Percentiles rank a stretch among this genome's conserved stretches.
Conservation (phyloP, 2,329 filamentous ascomycete genomes). For the Fusarium kyushuense region DNA sequence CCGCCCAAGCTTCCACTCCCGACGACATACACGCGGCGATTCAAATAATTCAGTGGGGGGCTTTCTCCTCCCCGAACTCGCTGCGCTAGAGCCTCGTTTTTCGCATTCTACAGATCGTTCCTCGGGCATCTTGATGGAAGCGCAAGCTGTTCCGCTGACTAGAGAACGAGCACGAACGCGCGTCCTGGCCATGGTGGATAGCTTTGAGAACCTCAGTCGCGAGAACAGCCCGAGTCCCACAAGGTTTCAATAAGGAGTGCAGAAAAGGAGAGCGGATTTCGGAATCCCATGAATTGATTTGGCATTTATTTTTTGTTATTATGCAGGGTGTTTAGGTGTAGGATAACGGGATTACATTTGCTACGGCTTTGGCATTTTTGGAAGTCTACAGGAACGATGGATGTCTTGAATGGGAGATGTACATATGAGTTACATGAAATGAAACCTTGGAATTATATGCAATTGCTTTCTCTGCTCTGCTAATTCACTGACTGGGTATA, state of each 20-base stretch:
- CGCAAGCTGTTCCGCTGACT: slow-evolving; percentile 59
- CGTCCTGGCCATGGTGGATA: slow-evolving; percentile 68
- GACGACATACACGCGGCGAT: slow-evolving; percentile 30
- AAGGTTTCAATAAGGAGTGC: slow-evolving; percentile 14
- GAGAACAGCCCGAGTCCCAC: slow-evolving; percentile 59
- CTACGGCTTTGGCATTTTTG: slow-evolving; percentile 27
- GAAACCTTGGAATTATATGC: slow-evolving; percentile 25
- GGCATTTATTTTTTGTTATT: slow-evolving; percentile 16
- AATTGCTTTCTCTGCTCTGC: slow-evolving; percentile 7
- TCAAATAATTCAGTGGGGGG: slow-evolving; percentile 31
- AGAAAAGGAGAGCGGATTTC: neutral
- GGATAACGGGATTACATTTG: slow-evolving; percentile 14
- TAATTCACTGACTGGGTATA: neutral
- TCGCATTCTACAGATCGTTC: slow-evolving; percentile 50
- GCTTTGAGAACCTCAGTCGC: slow-evolving; percentile 62
- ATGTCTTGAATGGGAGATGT: slow-evolving; percentile 20
- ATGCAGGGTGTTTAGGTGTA: slow-evolving; percentile 40
- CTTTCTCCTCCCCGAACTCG: slow-evolving; percentile 41
- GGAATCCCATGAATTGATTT: neutral
- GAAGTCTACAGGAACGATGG: slow-evolving; percentile 1
- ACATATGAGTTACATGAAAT: slow-evolving; percentile 15
- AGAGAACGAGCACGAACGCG: slow-evolving; percentile 57
- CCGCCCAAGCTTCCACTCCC: slow-evolving; percentile 3
- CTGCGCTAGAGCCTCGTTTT: slow-evolving; percentile 38
- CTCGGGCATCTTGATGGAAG: slow-evolving; percentile 57